Conservation (phyloP, 2,329 filamentous ascomycete species). For the Incumbomyces lentus region DNA sequence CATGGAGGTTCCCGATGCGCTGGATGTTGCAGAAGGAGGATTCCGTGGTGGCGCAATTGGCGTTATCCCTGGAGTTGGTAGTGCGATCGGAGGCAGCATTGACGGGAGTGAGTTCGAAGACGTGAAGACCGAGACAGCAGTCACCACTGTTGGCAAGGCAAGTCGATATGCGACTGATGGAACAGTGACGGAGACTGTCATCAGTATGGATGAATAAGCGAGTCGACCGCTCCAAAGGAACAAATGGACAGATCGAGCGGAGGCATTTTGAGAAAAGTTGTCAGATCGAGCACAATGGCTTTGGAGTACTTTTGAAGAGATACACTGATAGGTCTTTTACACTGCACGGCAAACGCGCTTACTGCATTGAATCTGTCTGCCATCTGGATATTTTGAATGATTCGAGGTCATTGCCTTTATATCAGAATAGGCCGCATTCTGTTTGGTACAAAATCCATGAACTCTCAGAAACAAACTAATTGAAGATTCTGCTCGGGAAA, state of each 20-base stretch:
- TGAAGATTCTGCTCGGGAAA: no score
- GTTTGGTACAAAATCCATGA: no score
- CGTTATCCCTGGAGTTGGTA: slow-evolving; percentile 22
- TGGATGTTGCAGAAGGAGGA: slow-evolving; percentile 25
- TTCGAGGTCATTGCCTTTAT: no score
- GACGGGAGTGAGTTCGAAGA: slow-evolving; percentile 20
- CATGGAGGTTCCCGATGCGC: slow-evolving; percentile 29
- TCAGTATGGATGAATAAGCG: slow-evolving; percentile 11
- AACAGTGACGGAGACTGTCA: slow-evolving; percentile 21
- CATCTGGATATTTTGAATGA: no score
- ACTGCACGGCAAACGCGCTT: no score
- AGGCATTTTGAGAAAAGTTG: no score
- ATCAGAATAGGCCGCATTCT: no score
- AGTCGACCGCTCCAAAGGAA: not conserved
- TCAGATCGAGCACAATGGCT: no score
- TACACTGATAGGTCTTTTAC: no score
- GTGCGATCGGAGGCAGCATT: slow-evolving; percentile 10
- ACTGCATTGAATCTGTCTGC: no score
- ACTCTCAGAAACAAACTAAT: no score
- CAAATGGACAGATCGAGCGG: not conserved
- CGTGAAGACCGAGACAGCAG: slow-evolving; percentile 21
- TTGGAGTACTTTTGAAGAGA: no score
- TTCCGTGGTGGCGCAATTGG: slow-evolving; percentile 26
- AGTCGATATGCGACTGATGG: slow-evolving; percentile 28
- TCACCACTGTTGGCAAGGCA: slow-evolving; percentile 28